Evolutionary conservation across 129 eudicot genomes (phyloP).

Genomic region (Chrysanthemum makinoi): DNA sequence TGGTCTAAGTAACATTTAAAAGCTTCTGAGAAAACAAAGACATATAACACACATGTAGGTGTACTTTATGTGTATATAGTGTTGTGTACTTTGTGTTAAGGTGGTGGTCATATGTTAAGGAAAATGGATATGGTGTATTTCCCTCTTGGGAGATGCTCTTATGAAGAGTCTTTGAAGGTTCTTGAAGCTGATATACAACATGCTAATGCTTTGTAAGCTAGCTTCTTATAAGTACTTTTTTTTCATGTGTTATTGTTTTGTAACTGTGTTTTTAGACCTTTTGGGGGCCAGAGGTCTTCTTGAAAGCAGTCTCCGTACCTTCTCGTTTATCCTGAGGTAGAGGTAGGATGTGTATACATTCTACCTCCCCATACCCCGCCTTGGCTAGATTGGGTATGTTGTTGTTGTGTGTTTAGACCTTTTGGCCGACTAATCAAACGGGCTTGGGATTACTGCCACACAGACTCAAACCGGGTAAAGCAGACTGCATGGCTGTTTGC

Average conservation of each 20-base stretch:
- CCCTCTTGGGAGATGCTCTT: slow-evolving; percentile 67
- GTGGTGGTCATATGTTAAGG: slow-evolving; percentile 2
- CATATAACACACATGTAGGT: slow-evolving; percentile 10
- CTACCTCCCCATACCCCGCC: no score
- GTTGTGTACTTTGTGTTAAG: neutral
- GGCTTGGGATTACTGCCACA: no score
- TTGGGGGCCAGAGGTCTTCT: no score
- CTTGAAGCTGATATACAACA: slow-evolving; percentile 89
- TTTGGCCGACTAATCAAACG: no score
- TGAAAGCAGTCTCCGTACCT: no score
- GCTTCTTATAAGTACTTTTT: neutral
- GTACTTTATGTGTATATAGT: slow-evolving; percentile 2
- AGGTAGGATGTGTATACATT: no score
- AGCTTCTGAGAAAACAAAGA: slow-evolving; percentile 39
- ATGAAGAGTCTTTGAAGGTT: slow-evolving; percentile 69
- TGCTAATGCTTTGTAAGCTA: slow-evolving; percentile 86
- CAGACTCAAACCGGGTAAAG: no score
- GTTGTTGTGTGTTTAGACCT: no score
- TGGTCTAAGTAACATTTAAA: slow-evolving; percentile 22
- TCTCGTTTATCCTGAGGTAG: no score
- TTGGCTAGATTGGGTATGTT: no score
- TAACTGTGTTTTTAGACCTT: neutral
- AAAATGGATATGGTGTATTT: slow-evolving; percentile 74
- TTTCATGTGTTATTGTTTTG: slow-evolving; percentile 15
- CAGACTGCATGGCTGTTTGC: no score